Conservation (phyloP, 179 eudicot genomes). For the Camellia oleifera region DNA sequence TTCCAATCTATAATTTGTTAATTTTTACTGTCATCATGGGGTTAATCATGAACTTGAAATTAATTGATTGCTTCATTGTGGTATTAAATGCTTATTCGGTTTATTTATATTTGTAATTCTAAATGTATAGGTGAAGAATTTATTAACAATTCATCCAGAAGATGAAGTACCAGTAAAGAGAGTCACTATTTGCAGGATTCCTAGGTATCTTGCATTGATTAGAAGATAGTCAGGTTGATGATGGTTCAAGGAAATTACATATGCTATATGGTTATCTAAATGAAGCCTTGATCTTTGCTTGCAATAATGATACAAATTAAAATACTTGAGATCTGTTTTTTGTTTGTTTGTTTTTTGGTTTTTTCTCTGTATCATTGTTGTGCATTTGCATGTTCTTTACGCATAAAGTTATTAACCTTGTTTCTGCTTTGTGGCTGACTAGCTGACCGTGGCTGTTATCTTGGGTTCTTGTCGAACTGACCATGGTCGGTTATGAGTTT, state of each 20-base stretch:
- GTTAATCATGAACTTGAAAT: neutral
- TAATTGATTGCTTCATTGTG: neutral
- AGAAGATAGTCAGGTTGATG: conserved; percentile 6
- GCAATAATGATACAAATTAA: neutral
- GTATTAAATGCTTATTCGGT: neutral
- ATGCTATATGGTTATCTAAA: neutral
- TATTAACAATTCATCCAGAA: conserved; percentile 77
- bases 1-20: neutral
- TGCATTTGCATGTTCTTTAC: neutral
- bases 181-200: conserved; percentile 93
- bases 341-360: too few relatives aligned
- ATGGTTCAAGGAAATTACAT: neutral
- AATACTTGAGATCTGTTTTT: neutral
- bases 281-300: neutral
- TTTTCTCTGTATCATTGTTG: neutral
- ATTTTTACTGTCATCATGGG: neutral
- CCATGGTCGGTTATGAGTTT: neutral
- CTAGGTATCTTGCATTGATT: conserved; percentile 44
- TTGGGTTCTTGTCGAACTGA: neutral
- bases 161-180: conserved; percentile 83
- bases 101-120: neutral
- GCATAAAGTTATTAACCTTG: neutral
- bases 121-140: conserved; percentile 68
- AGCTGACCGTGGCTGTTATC: neutral
- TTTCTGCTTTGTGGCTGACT: neutral